phyloP scores from a whole-genome alignment of 306 rosid species.

The Betula pendula region DNA sequence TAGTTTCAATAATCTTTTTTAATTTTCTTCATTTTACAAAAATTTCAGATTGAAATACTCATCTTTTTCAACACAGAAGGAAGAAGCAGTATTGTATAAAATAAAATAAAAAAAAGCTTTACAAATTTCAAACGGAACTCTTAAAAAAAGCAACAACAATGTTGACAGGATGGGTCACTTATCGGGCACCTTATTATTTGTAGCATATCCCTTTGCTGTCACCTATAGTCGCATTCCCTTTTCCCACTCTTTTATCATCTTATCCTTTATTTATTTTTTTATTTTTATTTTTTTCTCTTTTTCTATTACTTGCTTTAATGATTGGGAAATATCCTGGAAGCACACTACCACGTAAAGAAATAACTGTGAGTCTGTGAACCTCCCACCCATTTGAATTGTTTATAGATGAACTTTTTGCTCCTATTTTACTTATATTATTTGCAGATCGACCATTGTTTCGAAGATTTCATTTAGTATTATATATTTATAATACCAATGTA shows the following conservation, averaged over 20 bases:
- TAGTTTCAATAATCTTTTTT: too few species aligned
- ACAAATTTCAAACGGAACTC: conserved; percentile 26
- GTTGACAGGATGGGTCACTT: conserved; percentile 10
- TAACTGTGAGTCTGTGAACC: not conserved
- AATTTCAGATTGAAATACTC: too few species aligned
- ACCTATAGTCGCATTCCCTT: not conserved
- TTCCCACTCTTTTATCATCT: not conserved
- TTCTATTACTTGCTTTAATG: conserved; percentile 37
- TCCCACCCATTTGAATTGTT: conserved; percentile 11
- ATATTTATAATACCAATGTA: not conserved
- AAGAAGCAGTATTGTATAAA: too few species aligned
- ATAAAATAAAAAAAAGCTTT: not conserved
- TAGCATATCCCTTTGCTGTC: conserved; percentile 3
- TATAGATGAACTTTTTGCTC: not conserved
- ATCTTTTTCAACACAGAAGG: too few species aligned
- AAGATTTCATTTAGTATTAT: not conserved
- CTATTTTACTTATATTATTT: not conserved
- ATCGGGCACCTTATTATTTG: not conserved
- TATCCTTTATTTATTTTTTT: conserved; percentile 8
- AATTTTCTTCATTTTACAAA: too few species aligned
- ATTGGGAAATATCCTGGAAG: conserved; percentile 30
- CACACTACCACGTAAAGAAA: conserved; percentile 5
- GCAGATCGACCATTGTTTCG: not conserved
- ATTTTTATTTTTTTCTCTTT: conserved; percentile 8
- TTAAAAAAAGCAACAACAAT: not conserved